Conservation (phyloP, 495 filamentous ascomycete species). For the Usnea hakonensis region DNA sequence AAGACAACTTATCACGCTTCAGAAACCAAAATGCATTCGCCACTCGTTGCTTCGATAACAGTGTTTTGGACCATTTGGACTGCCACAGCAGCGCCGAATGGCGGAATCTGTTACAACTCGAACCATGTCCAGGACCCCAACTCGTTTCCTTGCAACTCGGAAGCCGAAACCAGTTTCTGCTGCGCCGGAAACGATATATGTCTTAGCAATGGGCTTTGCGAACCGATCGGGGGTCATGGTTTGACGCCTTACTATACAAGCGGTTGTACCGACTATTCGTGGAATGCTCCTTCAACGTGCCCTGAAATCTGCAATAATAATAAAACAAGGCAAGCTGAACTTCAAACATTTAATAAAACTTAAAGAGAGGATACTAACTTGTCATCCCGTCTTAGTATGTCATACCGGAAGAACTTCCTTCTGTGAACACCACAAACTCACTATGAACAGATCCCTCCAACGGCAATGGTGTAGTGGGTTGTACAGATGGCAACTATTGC, state of each 20-base stretch:
- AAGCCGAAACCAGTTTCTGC: conserved; percentile 1
- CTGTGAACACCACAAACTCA: not conserved
- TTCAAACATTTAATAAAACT: no score
- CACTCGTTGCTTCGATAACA: no score
- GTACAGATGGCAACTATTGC: not conserved
- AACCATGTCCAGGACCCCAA: not conserved
- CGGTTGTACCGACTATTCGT: not conserved
- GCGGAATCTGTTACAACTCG: not conserved
- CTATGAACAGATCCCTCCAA: not conserved
- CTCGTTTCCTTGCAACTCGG: not conserved
- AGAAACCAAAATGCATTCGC: no score
- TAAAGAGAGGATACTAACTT: no score
- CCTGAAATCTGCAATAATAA: conserved; percentile 1
- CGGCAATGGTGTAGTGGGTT: not conserved
- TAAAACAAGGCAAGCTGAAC: not conserved
- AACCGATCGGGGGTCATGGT: not conserved
- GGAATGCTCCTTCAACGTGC: not conserved
- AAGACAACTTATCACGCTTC: no score
- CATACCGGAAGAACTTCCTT: not conserved
- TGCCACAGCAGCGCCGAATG: not conserved
- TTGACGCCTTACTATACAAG: not conserved
- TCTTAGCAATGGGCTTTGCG: conserved; percentile 10
- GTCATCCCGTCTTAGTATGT: no score
- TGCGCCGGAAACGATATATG: not conserved
- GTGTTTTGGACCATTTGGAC: no score